Evolutionary conservation across 768 basidiomycete genomes (phyloP).

Genomic region (Russula vinacea): DNA sequence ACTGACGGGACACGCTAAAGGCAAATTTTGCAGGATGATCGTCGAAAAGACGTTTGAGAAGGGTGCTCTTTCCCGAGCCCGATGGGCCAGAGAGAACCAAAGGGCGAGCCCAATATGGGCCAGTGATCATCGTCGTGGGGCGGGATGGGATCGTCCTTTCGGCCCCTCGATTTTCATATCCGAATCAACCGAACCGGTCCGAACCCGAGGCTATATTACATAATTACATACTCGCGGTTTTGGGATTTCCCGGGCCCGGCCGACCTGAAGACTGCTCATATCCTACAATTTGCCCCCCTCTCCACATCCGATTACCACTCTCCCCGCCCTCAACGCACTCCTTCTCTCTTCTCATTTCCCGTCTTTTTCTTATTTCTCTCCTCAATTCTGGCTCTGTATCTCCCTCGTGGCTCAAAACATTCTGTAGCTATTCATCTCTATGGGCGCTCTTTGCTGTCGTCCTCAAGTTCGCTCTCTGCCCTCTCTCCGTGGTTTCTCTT

Average conservation of each 20-base stretch:
- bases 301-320: constrained; percentile 1
- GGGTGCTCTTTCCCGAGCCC: constrained; percentile 92
- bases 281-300: neutral
- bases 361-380: constrained; percentile 17
- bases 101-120: constrained; percentile 57
- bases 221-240: neutral
- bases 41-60: constrained; percentile 74
- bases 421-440: constrained; percentile 34
- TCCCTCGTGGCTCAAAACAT: constrained; percentile 9
- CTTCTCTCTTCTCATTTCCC: constrained; percentile 22
- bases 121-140: constrained; percentile 31
- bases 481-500: neutral
- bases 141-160: neutral
- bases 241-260: neutral
- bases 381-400: neutral
- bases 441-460: constrained; percentile 87
- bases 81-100: constrained; percentile 89
- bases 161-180: neutral
- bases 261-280: neutral
- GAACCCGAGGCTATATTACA: constrained; percentile 2
- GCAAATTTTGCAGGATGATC: constrained; percentile 84
- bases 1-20: constrained; percentile 86
- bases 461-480: constrained; percentile 53
- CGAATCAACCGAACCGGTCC: constrained; percentile 1
- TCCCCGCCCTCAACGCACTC: constrained; percentile 14